These are phyloP conservation scores for Syncephalastrum monosporum DNA, from an alignment of 371 early-diverging fungal species.

Conservation along the genomic window DNA sequence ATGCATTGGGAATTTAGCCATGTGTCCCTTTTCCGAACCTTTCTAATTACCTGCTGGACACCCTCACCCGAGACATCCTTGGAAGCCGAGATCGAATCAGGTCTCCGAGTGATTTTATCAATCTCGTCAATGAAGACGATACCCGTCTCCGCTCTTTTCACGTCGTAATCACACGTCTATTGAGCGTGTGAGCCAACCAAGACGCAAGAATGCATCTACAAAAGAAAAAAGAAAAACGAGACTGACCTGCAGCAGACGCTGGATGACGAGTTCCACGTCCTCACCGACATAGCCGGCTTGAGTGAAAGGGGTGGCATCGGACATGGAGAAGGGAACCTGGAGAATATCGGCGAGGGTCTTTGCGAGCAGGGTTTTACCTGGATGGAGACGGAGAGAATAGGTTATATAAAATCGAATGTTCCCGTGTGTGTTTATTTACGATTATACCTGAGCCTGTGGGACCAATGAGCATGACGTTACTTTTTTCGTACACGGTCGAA, in stretches of 20 bases:
- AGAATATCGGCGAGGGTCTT: slow-evolving; percentile 83
- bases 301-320: slow-evolving; percentile 92
- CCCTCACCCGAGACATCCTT: slow-evolving; percentile 95
- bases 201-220: neutral
- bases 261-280: slow-evolving; percentile 90
- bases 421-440: neutral
- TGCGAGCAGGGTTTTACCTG: slow-evolving; percentile 82
- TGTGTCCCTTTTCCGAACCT: neutral
- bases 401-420: neutral
- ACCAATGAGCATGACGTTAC: slow-evolving; percentile 87
- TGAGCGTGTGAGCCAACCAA: neutral
- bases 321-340: slow-evolving; percentile 89
- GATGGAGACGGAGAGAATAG: neutral
- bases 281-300: slow-evolving; percentile 96
- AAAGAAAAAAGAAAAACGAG: too few species aligned
- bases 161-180: slow-evolving; percentile 84
- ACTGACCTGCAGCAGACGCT: slow-evolving; percentile 74
- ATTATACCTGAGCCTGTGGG: slow-evolving; percentile 73
- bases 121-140: slow-evolving; percentile 95
- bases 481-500: slow-evolving; percentile 76
- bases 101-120: slow-evolving; percentile 83
- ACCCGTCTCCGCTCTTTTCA: slow-evolving; percentile 82
- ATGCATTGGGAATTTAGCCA: neutral
- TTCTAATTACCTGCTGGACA: slow-evolving; percentile 74
- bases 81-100: slow-evolving; percentile 73